These are phyloP conservation scores for Sanghuangporus sanghuang DNA, from an alignment of 1,284 basidiomycete species.

Conservation along the genomic window DNA sequence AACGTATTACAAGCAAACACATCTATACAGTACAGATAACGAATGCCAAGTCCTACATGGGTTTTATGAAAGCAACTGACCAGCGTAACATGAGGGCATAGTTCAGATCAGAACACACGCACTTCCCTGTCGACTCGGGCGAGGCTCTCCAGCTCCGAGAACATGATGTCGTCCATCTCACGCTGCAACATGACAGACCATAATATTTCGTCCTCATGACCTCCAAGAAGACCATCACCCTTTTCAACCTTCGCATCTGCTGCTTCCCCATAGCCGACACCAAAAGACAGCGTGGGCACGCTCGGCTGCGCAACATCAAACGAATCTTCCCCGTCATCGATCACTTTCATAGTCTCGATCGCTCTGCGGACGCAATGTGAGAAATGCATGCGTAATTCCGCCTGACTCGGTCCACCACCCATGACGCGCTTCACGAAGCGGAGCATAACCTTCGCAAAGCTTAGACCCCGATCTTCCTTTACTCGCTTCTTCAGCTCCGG, in stretches of 20 bases:
- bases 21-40: conserved; percentile 9
- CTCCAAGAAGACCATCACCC: conserved; percentile 71
- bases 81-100: background rate
- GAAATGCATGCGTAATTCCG: conserved; percentile 51
- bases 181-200: conserved; percentile 63
- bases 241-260: conserved; percentile 59
- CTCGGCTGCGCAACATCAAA: conserved; percentile 58
- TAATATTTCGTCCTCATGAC: conserved; percentile 59
- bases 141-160: conserved; percentile 71
- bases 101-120: conserved; percentile 2
- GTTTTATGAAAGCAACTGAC: background rate
- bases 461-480: conserved; percentile 52
- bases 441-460: conserved; percentile 59
- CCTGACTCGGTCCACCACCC: conserved; percentile 30
- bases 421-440: conserved; percentile 61
- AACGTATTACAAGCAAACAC: background rate
- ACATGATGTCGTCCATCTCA: conserved; percentile 66
- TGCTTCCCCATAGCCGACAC: conserved; percentile 72
- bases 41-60: background rate
- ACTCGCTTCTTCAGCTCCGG: conserved; percentile 66
- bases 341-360: conserved; percentile 78
- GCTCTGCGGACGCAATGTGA: conserved; percentile 67
- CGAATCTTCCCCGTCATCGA: conserved; percentile 76
- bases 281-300: conserved; percentile 58
- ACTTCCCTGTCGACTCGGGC: conserved; percentile 48